Evolutionary conservation across 805 yeast species (phyloP).

Genomic region (Trichomonascus vanleenenianus): DNA sequence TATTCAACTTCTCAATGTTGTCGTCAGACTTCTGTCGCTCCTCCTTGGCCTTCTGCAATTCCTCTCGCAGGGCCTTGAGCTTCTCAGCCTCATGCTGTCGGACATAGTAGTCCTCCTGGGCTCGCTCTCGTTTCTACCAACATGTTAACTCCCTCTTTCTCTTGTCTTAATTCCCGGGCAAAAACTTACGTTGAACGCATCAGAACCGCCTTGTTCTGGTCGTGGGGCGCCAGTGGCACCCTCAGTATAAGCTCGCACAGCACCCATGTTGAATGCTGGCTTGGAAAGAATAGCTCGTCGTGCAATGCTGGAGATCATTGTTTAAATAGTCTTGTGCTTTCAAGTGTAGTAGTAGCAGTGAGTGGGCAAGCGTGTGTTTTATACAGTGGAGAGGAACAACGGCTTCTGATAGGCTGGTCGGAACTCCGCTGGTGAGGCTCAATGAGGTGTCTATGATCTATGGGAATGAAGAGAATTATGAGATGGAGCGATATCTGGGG

Average conservation of each 20-base stretch:
- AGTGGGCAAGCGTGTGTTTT: too few species aligned
- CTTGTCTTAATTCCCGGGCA: too few species aligned
- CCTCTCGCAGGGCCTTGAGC: slow-evolving; percentile 64
- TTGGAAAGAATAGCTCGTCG: too few species aligned
- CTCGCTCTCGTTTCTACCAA: slow-evolving; percentile 73
- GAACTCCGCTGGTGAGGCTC: too few species aligned
- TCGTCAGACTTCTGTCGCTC: slow-evolving; percentile 38
- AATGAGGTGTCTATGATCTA: too few species aligned
- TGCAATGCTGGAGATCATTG: background rate
- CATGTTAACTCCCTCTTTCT: slow-evolving; percentile 23
- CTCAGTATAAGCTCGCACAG: slow-evolving; percentile 38
- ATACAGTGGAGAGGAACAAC: too few species aligned
- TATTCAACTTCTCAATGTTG: slow-evolving; percentile 33
- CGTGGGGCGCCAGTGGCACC: slow-evolving; percentile 59
- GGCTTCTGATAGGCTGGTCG: too few species aligned
- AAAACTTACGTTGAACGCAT: slow-evolving; percentile 42
- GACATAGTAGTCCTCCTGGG: slow-evolving; percentile 78
- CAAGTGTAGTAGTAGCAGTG: background rate
- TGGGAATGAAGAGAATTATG: too few species aligned
- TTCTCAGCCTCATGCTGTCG: slow-evolving; percentile 88
- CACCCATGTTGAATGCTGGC: background rate
- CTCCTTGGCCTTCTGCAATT: slow-evolving; percentile 15
- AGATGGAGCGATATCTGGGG: too few species aligned
- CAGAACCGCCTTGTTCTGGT: slow-evolving; percentile 41
- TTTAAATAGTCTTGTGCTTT: background rate